A percentile compares a stretch with the other conserved stretches of the same genome.
Evolutionary conservation across 495 filamentous ascomycete genomes (phyloP).

Genomic region (Xylaria telfairii): DNA sequence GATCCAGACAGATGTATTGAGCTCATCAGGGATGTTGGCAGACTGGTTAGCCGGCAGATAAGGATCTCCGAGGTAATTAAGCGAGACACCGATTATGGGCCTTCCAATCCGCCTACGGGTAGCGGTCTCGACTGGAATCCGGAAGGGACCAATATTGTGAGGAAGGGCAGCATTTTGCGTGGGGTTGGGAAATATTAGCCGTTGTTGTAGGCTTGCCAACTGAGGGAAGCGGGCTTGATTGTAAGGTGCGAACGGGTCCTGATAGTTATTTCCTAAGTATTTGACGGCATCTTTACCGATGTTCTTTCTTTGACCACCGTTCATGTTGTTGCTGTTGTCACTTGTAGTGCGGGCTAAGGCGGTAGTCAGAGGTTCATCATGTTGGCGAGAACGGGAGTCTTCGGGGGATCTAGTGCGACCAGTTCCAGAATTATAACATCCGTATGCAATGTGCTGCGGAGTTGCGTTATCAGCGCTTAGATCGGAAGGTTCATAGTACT

Average conservation of each 20-base stretch:
- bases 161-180: not conserved
- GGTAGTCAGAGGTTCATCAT: not conserved
- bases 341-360: not conserved
- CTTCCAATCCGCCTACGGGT: not conserved
- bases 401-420: not conserved
- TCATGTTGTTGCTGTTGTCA: not conserved
- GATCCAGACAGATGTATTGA: constrained; percentile 26
- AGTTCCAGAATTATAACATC: not conserved
- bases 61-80: constrained; percentile 14
- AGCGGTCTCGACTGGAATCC: not conserved
- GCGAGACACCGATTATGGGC: not conserved
- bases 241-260: not conserved
- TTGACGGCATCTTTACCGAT: not conserved
- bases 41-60: constrained; percentile 19
- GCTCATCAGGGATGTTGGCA: constrained; percentile 19
- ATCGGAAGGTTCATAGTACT: not conserved
- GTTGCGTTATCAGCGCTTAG: not conserved
- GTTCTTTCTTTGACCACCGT: not conserved
- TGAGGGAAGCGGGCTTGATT: not conserved
- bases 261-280: not conserved
- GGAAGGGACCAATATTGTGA: not conserved
- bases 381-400: not conserved
- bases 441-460: not conserved
- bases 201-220: not conserved
- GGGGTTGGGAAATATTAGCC: not conserved